These are phyloP conservation scores for Salix brachista DNA, from an alignment of 345 rosid species.

Conservation along the genomic window DNA sequence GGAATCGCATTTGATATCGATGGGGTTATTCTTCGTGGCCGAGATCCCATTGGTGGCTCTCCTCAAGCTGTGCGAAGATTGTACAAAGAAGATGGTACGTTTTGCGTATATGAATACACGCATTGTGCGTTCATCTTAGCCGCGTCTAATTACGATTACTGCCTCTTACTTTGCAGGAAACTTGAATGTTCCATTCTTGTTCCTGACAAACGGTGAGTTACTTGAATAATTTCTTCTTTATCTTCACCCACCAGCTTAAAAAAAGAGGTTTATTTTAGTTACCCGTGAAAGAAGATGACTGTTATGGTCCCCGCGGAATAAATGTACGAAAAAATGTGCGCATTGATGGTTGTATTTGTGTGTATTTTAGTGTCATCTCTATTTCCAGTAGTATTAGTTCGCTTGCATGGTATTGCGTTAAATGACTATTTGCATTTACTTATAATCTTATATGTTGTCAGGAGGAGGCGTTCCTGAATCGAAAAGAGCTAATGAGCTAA, in stretches of 20 bases:
- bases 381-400: not conserved
- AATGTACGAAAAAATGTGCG: not conserved
- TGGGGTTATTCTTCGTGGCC: constrained; percentile 47
- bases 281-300: not conserved
- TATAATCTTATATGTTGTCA: constrained; percentile 10
- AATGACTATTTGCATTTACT: not conserved
- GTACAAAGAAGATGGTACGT: constrained; percentile 28
- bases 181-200: constrained; percentile 41
- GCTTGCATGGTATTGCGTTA: not conserved
- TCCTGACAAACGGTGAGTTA: constrained; percentile 47
- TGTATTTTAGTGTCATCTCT: not conserved
- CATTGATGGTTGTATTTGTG: not conserved
- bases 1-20: constrained; percentile 51
- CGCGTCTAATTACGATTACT: not conserved
- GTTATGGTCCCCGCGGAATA: not conserved
- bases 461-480: constrained; percentile 52
- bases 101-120: not conserved
- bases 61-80: constrained; percentile 39
- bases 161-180: constrained; percentile 25
- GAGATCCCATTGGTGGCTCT: constrained; percentile 43
- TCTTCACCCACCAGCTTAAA: not conserved
- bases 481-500: constrained; percentile 38
- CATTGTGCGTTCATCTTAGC: not conserved
- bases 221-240: not conserved
- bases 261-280: not conserved